These are phyloP conservation scores for Ogataea degrootiae DNA, from an alignment of 805 yeast genomes.

Conservation along the genomic window DNA sequence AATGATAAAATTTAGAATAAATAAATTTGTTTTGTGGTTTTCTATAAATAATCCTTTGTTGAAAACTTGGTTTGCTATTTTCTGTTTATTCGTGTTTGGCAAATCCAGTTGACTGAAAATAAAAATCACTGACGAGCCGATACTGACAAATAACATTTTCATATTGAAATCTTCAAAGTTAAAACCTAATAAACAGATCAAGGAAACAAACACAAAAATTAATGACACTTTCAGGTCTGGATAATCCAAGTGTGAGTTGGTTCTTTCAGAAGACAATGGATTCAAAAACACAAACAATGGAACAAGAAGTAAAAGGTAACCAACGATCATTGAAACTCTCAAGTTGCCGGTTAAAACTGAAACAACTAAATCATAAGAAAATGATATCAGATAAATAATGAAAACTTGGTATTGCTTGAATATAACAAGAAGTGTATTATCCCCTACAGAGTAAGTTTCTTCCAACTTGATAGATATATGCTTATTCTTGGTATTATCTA, in stretches of 20 bases:
- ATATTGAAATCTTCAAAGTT: conserved; percentile 19
- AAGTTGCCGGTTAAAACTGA: neutral
- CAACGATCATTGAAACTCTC: conserved; percentile 4
- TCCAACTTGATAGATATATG: conserved; percentile 17
- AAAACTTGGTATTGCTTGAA: conserved; percentile 15
- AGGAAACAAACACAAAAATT: conserved; percentile 4
- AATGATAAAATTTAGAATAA: conserved; percentile 16
- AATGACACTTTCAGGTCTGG: conserved; percentile 13
- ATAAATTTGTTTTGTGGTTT: conserved; percentile 21
- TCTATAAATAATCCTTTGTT: conserved; percentile 19
- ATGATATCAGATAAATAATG: conserved; percentile 12
- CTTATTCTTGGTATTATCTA: conserved; percentile 5
- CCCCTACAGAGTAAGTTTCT: conserved; percentile 14
- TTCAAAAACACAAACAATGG: conserved; percentile 18
- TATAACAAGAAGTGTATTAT: conserved; percentile 2
- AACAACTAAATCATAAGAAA: conserved; percentile 10
- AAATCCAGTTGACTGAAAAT: conserved; percentile 28
- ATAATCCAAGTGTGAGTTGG: neutral
- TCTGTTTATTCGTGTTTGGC: conserved; percentile 1
- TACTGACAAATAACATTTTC: conserved; percentile 26
- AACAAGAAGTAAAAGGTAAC: conserved; percentile 17
- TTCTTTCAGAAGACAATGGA: conserved; percentile 4
- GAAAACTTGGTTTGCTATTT: conserved; percentile 13
- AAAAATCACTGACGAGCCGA: conserved; percentile 27
- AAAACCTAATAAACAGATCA: conserved; percentile 8